Percentiles rank a stretch among this genome's conserved stretches.
phyloP scores from a whole-genome alignment of 83 land plant genomes.

The Thuja plicata region DNA sequence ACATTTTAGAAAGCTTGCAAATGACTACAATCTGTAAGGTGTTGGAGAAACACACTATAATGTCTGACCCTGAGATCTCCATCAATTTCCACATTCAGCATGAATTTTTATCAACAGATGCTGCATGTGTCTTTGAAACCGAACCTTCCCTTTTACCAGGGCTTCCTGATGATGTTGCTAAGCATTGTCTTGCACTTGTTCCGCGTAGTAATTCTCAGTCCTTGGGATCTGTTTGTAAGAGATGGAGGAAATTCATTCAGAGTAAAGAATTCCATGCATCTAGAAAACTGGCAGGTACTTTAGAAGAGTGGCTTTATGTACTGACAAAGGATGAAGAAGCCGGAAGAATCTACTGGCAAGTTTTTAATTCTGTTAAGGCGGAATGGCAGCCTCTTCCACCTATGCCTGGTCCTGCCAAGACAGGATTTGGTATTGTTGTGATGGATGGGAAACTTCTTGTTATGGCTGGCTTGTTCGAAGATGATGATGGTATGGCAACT shows the following conservation, averaged over 20 bases:
- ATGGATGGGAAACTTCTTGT: constrained; percentile 66
- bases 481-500: constrained; percentile 24
- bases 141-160: constrained; percentile 56
- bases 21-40: constrained; percentile 20
- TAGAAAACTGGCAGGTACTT: constrained; percentile 46
- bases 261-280: constrained; percentile 55
- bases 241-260: constrained; percentile 55
- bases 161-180: constrained; percentile 77
- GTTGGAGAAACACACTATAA: constrained; percentile 13
- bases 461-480: constrained; percentile 50
- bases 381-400: constrained; percentile 33
- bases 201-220: constrained; percentile 52
- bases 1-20: not conserved
- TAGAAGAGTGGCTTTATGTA: constrained; percentile 72
- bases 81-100: constrained; percentile 12
- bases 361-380: constrained; percentile 30
- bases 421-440: constrained; percentile 61
- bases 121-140: not conserved
- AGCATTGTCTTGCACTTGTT: constrained; percentile 63
- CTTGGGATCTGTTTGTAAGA: constrained; percentile 60
- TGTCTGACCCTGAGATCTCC: constrained; percentile 25
- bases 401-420: constrained; percentile 74
- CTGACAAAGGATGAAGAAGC: constrained; percentile 45
- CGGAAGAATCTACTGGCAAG: constrained; percentile 55
- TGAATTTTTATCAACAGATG: not conserved